Percentiles rank a stretch among this genome's conserved stretches.
phyloP scores from a whole-genome alignment of 2,329 filamentous ascomycete species.

The Cryoendolithus antarcticus region DNA sequence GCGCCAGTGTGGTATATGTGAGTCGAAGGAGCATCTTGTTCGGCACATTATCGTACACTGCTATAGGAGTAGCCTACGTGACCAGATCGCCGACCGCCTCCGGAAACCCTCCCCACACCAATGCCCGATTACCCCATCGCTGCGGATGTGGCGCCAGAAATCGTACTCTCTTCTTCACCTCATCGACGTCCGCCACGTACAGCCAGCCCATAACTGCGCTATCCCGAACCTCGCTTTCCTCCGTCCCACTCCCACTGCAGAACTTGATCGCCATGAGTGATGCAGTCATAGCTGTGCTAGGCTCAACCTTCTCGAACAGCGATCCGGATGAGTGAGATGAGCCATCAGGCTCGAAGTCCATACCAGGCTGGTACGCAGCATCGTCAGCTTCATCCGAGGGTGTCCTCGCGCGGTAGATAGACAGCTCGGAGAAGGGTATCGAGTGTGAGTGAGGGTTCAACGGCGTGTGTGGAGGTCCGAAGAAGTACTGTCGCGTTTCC shows the following conservation, averaged over 20 bases:
- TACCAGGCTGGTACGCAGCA: too few species aligned
- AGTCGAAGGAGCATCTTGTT: too few species aligned
- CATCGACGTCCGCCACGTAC: slow-evolving; percentile 85
- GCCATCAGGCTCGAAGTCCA: slow-evolving; percentile 29
- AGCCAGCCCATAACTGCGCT: slow-evolving; percentile 84
- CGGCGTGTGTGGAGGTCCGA: slow-evolving; percentile 58
- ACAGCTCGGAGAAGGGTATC: slow-evolving; percentile 62
- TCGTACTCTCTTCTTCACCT: slow-evolving; percentile 66
- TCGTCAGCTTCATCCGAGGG: slow-evolving; percentile 30
- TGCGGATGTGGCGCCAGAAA: slow-evolving; percentile 76
- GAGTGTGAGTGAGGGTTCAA: slow-evolving; percentile 81
- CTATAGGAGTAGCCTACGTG: slow-evolving; percentile 37
- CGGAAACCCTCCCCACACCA: slow-evolving; percentile 79
- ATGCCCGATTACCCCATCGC: slow-evolving; percentile 62
- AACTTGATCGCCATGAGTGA: slow-evolving; percentile 74
- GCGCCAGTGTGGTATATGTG: too few species aligned
- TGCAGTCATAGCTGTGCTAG: slow-evolving; percentile 60
- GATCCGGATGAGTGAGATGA: slow-evolving; percentile 1
- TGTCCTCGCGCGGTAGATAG: slow-evolving; percentile 42
- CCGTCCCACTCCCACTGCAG: slow-evolving; percentile 51
- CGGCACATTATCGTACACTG: neutral
- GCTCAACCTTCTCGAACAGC: slow-evolving; percentile 41
- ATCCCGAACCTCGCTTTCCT: slow-evolving; percentile 57
- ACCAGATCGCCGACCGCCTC: slow-evolving; percentile 71
- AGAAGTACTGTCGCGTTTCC: slow-evolving; percentile 86